Base-by-base conservation (phyloP, 116 monocot species). In the Zostera marina region DNA sequence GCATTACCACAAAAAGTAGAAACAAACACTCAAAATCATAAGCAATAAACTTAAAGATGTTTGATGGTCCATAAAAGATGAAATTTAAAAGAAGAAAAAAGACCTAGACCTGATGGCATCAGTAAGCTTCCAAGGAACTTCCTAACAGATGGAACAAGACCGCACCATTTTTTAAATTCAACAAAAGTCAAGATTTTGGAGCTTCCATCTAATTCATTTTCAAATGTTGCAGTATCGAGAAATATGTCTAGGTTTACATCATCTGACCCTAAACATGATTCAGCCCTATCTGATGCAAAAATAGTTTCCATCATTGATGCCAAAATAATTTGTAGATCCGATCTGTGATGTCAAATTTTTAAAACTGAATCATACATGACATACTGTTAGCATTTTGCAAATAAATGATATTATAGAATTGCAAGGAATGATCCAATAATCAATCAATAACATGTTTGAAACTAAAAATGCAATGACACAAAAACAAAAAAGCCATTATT, bases 91-190 rank as follows among this genome's bases (percentile, higher is more conserved):
- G 26, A 19, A 15, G 47, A 59, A 20, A 58, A n/a, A 54, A 17
- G n/a, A 90, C 90, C 81, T 77, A 66, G 57, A 73, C 73, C 79
- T 65, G 76, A 81, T 17, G 73, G 73, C 54, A 61, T 84, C 69
- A 85, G 67, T 73, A 94, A 76, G 74, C 75, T 80, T 47, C 79
- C 75, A 44, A 94, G 82, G 56, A 77, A 88, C 41, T 88, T 88
- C 63, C 73, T 79, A 53, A 71, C 81, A 20, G 82, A 79, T 51
- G 94, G 94, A 9, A 84, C 21, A 62, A 70, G 43, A 32, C 25
- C 77, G 55, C 79, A 85, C 94, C 88, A 94, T 52, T 58, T 77
- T 59, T 66, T 82, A 72, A 94, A 85, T 70, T 94, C 81, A 48
- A 24, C 49, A 45, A 76, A 65, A 13, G 84, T 76, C 85, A 94